Evolutionary conservation across 345 rosid genomes (phyloP).

Genomic region (Gossypium turneri): DNA sequence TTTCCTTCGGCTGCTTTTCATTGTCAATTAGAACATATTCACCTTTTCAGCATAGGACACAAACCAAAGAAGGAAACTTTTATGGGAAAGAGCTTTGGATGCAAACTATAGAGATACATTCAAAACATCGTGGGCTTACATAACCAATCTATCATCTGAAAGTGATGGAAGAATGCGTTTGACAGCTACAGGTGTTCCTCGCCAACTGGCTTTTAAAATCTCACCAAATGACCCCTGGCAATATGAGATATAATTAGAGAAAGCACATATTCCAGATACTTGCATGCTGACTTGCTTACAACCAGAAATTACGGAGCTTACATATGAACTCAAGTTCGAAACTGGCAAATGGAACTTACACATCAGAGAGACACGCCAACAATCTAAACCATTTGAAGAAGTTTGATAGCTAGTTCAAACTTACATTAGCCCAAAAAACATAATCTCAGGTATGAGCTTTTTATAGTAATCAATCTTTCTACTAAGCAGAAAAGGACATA

Average conservation of each 20-base stretch:
- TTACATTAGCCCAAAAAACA: background rate
- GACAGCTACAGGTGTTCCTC: conserved; percentile 97
- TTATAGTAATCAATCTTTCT: background rate
- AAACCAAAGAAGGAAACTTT: background rate
- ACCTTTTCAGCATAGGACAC: background rate
- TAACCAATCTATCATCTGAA: conserved; percentile 96
- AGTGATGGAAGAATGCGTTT: conserved; percentile 97
- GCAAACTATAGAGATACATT: background rate
- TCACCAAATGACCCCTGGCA: conserved; percentile 96
- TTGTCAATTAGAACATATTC: conserved; percentile 7
- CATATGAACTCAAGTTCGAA: background rate
- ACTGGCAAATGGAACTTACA: conserved; percentile 1
- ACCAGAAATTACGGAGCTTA: background rate
- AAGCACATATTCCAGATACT: conserved; percentile 7
- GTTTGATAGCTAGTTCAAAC: background rate
- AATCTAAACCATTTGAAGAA: background rate
- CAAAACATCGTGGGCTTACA: conserved; percentile 46
- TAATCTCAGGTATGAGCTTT: background rate
- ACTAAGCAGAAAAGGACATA: background rate
- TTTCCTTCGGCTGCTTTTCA: conserved; percentile 6
- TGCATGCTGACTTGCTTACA: background rate
- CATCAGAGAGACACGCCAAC: background rate
- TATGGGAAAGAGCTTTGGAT: background rate
- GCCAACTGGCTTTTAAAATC: conserved; percentile 90
- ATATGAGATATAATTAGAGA: conserved; percentile 27